These are phyloP conservation scores for Cystobasidium slooffiae DNA, from an alignment of 1,284 basidiomycete genomes.

Conservation along the genomic window DNA sequence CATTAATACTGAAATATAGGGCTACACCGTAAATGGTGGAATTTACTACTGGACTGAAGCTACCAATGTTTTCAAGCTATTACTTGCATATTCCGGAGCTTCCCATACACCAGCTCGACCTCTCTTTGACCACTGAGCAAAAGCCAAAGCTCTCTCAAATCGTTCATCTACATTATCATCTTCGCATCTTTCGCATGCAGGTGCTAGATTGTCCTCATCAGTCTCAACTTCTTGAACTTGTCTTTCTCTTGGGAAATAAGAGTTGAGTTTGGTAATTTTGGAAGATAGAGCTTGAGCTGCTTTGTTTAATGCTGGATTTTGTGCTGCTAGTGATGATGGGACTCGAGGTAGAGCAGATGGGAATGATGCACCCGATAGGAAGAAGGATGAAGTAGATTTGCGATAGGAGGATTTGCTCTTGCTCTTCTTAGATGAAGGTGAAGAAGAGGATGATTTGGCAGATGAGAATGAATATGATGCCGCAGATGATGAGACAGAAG, in stretches of 20 bases:
- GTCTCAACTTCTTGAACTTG: not conserved
- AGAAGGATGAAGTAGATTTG: slow-evolving; percentile 40
- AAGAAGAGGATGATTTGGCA: not conserved
- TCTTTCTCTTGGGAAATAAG: slow-evolving; percentile 20
- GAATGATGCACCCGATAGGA: slow-evolving; percentile 25
- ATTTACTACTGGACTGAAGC: not conserved
- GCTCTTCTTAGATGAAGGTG: slow-evolving; percentile 6
- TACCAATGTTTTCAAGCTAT: slow-evolving; percentile 15
- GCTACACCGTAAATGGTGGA: not conserved
- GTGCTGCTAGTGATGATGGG: slow-evolving; percentile 28
- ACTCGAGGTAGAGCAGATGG: slow-evolving; percentile 2
- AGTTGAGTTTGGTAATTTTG: slow-evolving; percentile 29
- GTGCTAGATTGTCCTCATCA: not conserved
- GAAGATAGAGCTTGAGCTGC: slow-evolving; percentile 9
- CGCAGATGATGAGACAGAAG: not conserved
- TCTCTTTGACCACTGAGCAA: slow-evolving; percentile 33
- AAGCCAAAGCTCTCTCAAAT: slow-evolving; percentile 37
- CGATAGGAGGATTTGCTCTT: slow-evolving; percentile 30
- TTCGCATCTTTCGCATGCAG: slow-evolving; percentile 6
- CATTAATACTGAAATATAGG: not conserved
- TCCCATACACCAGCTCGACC: slow-evolving; percentile 27
- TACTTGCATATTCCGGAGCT: slow-evolving; percentile 19
- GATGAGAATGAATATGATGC: slow-evolving; percentile 10
- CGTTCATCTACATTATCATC: slow-evolving; percentile 12
- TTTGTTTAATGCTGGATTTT: slow-evolving; percentile 31